Base-by-base conservation (phyloP, 1,284 basidiomycete genomes). In the Melampsora americana region DNA sequence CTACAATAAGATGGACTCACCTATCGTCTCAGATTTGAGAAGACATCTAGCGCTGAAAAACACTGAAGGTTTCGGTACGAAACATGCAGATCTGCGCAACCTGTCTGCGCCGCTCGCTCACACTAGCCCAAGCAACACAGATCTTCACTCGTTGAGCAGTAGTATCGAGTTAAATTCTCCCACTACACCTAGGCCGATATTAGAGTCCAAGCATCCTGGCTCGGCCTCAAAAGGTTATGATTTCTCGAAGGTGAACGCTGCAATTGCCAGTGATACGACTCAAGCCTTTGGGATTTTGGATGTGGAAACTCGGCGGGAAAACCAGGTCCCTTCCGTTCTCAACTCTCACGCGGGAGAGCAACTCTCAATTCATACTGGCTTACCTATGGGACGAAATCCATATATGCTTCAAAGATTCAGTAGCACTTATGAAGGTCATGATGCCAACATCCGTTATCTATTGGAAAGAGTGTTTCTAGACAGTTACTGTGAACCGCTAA, bases 401-500 rank as follows among this genome's bases (percentile, higher is more conserved):
- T 68, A 61, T 18, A 48, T 60, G 30, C 67, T 30, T 32, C 60
- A 77, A 23, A 30, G 46, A 23, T 53, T n/a, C 35, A 77, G 77
- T 78, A 91, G 82, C 71, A 83, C 83, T 0, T 84, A 85, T 76
- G 93, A 95, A 80, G 91, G 91, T 0, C 90, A 91, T 80, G 93
- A 95, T 80, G 88, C 90, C 30, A 91, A 91, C 1, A 91, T 96
- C 78, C 90, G 88, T 80, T 90, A 91, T 70, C 78, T 83, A 66
- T 85, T 97, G 18, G 93, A 96, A 80, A 90, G 92, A 71, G 85
- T 94, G n/a, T 95, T 93, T 81, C 85, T 93, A 65, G 92, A 95
- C 81, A 92, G 90, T 79, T 86, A 85, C 80, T 88, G 90, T 44
- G 92, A 95, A 79, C 86, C 92, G 0, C 88, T 92, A 77, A 86